Base-by-base conservation (phyloP, 345 rosid species). In the Moricandia arvensis region DNA sequence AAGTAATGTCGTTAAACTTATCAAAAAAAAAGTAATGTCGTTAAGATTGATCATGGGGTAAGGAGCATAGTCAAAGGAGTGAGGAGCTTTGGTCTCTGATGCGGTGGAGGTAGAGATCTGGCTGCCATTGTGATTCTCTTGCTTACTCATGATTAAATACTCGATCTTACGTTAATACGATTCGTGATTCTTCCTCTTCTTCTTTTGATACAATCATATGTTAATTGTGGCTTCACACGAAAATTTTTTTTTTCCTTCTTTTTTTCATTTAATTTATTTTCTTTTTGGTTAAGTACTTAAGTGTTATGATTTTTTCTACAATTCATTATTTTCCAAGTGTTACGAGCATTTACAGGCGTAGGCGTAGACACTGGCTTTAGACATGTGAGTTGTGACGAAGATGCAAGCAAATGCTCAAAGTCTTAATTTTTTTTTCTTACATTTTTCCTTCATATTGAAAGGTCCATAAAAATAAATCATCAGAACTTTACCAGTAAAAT, bases 11-110 rank as follows among this genome's bases (percentile, higher is more conserved):
- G 77, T 21, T 21, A 21, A 21, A 21, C 24, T 21, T 21, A 21
- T 21, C 24, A 21, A 21, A 21, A 21, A 21, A 21, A 21, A 21
- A 21, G 24, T 21, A 21, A 21, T 21, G 24, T 21, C 24, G 24
- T 79, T 72, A 8, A 95, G 90, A 27, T 88, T 95, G 72, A 94
- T 76, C 79, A 79, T 88, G 18, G 98, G 98, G 84, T 91, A 94
- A 15, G 96, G 93, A 59, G 95, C 89, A 82, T 94, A 88, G 34
- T 94, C 97, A 15, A 93, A 31, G 61, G 90, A 79, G 69, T 74
- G 87, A 69, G 85, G 78, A 34, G 77, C 26, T 4, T 41, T 71
- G 27, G 81, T 51, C 15, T 68, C 78, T 38, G 66, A 43, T 15
- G 64, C 41, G 62, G 62, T 31, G 62, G 75, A 61, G 21, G 67